These are phyloP conservation scores for Saturnispora besseyi DNA, from an alignment of 805 yeast genomes.

Conservation along the genomic window DNA sequence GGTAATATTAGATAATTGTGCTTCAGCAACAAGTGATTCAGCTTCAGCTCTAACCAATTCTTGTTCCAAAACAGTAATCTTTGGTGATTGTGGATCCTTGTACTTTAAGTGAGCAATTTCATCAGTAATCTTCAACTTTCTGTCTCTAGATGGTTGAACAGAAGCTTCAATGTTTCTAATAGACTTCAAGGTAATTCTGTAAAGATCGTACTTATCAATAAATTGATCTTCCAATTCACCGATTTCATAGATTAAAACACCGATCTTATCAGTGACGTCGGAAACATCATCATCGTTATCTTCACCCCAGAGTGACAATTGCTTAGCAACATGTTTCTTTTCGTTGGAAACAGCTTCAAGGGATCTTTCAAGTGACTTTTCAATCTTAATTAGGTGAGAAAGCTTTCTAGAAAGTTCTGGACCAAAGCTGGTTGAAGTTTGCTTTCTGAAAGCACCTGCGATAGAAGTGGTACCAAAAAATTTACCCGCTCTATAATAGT, in stretches of 20 bases:
- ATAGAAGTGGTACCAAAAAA: constrained; percentile 72
- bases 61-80: constrained; percentile 91
- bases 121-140: constrained; percentile 95
- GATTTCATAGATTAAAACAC: constrained; percentile 89
- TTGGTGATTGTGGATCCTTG: constrained; percentile 97
- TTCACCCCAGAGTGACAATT: constrained; percentile 95
- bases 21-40: constrained; percentile 97
- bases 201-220: constrained; percentile 96
- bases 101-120: constrained; percentile 96
- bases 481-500: constrained; percentile 33
- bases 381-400: constrained; percentile 88
- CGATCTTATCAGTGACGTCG: constrained; percentile 94
- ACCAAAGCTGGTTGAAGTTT: constrained; percentile 85
- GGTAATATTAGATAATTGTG: constrained; percentile 95
- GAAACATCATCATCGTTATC: constrained; percentile 95
- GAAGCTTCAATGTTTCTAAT: constrained; percentile 95
- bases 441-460: constrained; percentile 63
- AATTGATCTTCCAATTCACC: constrained; percentile 98
- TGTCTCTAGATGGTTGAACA: constrained; percentile 96
- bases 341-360: constrained; percentile 89
- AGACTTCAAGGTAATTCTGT: constrained; percentile 90
- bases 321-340: constrained; percentile 94
- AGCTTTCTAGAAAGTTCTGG: constrained; percentile 92
- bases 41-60: constrained; percentile 99
- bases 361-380: constrained; percentile 90